Conservation (phyloP, 148 eudicot genomes). For the Fagopyrum homotropicum region DNA sequence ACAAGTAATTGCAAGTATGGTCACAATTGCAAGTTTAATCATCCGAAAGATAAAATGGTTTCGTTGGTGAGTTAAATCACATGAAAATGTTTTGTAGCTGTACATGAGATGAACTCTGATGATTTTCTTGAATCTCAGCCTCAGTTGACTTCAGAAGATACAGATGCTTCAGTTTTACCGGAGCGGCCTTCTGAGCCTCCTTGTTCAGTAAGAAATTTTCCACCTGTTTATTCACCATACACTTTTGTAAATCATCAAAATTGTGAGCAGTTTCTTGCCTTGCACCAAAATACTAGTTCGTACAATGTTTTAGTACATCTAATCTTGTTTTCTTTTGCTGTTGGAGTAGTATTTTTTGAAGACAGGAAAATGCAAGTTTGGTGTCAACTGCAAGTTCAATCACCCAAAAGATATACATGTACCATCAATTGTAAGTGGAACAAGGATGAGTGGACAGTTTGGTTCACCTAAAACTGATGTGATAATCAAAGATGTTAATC, state of each 20-base stretch:
- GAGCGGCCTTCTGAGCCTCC: conserved; percentile 90
- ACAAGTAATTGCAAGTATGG: conserved; percentile 92
- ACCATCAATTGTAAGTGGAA: conserved; percentile 38
- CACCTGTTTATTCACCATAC: neutral
- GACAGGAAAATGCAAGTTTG: conserved; percentile 88
- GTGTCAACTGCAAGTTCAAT: conserved; percentile 77
- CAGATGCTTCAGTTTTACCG: conserved; percentile 44
- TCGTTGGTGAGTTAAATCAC: conserved; percentile 25
- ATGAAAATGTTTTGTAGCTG: conserved; percentile 9
- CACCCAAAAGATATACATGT: conserved; percentile 74
- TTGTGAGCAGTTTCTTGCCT: neutral
- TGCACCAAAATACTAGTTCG: neutral
- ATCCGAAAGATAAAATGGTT: conserved; percentile 55
- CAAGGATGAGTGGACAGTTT: conserved; percentile 28
- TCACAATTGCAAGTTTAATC: conserved; percentile 82
- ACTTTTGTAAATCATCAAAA: neutral
- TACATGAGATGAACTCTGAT: conserved; percentile 14
- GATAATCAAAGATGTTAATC: conserved; percentile 28
- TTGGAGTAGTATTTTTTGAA: conserved; percentile 63
- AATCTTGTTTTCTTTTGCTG: conserved; percentile 15
- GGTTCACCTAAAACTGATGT: conserved; percentile 22
- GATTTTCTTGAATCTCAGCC: conserved; percentile 1
- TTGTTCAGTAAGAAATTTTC: conserved; percentile 57
- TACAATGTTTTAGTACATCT: neutral
- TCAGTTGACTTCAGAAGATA: conserved; percentile 44